These are phyloP conservation scores for Dactylorhiza incarnata DNA, from an alignment of 106 monocot genomes.

Conservation along the genomic window DNA sequence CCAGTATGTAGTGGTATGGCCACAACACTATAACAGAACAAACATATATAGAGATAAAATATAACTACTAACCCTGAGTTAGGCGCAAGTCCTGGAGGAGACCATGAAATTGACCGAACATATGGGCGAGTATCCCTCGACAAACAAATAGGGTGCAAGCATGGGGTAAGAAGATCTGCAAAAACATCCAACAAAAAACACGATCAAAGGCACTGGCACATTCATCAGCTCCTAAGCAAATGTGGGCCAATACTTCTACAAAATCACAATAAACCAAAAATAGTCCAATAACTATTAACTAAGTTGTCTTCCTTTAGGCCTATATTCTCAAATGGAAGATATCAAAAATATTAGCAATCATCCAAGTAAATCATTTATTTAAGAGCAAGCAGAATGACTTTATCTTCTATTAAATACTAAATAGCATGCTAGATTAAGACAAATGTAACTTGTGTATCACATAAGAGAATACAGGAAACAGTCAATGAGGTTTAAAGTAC, in stretches of 20 bases:
- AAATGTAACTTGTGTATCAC: neutral
- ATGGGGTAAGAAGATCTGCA: constrained; percentile 55
- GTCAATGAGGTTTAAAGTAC: neutral
- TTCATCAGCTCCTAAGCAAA: neutral
- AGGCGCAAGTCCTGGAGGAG: constrained; percentile 60
- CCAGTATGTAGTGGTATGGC: neutral
- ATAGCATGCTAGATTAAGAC: neutral
- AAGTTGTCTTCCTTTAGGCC: neutral
- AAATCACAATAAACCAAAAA: neutral
- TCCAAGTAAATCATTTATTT: neutral
- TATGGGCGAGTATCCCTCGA: constrained; percentile 56
- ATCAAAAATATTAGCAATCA: neutral
- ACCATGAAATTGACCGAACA: constrained; percentile 95
- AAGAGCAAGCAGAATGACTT: neutral
- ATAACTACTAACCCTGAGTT: constrained; percentile 53
- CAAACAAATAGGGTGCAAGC: constrained; percentile 49
- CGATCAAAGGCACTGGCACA: neutral
- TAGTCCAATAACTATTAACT: neutral
- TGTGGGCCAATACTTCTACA: neutral
- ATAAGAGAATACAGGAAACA: neutral
- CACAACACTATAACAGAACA: neutral
- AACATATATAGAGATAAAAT: neutral
- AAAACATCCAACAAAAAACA: neutral
- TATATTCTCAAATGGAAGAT: neutral
- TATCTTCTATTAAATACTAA: neutral